Percentiles rank a stretch among this genome's conserved stretches.
These are phyloP conservation scores for Heritiera fomes DNA, from an alignment of 345 rosid genomes.

Conservation along the genomic window DNA sequence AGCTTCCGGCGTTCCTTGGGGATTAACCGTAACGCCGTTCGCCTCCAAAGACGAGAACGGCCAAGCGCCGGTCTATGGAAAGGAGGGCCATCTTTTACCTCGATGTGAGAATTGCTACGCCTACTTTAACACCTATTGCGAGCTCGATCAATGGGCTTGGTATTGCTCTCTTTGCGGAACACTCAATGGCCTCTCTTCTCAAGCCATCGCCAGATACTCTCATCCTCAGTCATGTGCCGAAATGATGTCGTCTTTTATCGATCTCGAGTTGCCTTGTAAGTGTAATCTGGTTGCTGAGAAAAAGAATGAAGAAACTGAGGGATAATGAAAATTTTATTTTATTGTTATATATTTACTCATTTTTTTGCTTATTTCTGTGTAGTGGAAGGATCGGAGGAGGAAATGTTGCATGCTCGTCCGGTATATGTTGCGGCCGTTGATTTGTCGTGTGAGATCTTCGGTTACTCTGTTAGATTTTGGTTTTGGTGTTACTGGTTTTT, in stretches of 20 bases:
- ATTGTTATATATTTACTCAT: neutral
- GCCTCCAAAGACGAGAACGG: slow-evolving; percentile 84
- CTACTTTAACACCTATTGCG: slow-evolving; percentile 91
- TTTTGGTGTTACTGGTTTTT: neutral
- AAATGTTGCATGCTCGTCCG: slow-evolving; percentile 71
- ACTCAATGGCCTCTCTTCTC: slow-evolving; percentile 75
- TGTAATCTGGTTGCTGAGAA: neutral
- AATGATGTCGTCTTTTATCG: slow-evolving; percentile 90
- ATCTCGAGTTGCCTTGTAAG: slow-evolving; percentile 83
- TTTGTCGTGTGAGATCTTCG: slow-evolving; percentile 68
- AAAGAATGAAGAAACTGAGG: neutral
- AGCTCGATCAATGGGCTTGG: slow-evolving; percentile 99
- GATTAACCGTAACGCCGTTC: slow-evolving; percentile 85
- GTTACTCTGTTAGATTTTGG: neutral
- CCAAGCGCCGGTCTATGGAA: slow-evolving; percentile 73
- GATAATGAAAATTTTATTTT: neutral
- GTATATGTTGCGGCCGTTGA: slow-evolving; percentile 98
- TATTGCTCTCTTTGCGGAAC: slow-evolving; percentile 85
- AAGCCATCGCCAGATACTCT: slow-evolving; percentile 80
- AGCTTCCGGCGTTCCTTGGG: slow-evolving; percentile 89
- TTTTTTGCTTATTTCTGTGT: slow-evolving; percentile 14
- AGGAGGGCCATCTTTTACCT: slow-evolving; percentile 76
- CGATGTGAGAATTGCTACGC: slow-evolving; percentile 94
- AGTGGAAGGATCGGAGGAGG: slow-evolving; percentile 84
- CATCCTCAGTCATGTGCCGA: slow-evolving; percentile 75